Evolutionary conservation across 495 filamentous ascomycete genomes (phyloP), one percentile per base, ranked within the genome.

Genomic region (Penicillium nucicola): DNA sequence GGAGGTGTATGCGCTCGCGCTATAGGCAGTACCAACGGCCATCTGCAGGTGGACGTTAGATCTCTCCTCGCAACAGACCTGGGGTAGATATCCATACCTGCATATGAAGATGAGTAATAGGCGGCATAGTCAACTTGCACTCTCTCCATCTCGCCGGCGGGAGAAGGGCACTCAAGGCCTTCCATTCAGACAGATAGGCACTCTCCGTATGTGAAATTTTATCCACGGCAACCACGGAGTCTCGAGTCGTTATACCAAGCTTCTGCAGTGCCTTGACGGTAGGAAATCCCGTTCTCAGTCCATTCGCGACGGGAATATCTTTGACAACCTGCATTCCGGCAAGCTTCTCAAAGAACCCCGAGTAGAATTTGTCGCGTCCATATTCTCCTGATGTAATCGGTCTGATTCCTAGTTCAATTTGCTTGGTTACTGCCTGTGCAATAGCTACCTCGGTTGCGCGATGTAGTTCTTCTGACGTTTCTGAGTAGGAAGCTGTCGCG

Each of bases 321-420:
- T 53, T 25, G 23, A 41, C 15, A 4, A 57, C 44, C 33, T 58
- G 22, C 32, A 58, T 48, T 11, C 58, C 58, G 0, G 47, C 13
- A 12, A 57, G 51, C 5, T 37, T 35, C 23, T 61, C 54, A 31
- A 65, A 65, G 33, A 61, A 59, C 11, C 55, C 55, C 0, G 52
- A 53, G 32, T 56, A 65, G 42, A 59, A 62, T 14, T 52, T 48
- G 35, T 45, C 36, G 8, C 61, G 58, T n/a, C 50, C 50, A 43
- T 57, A 65, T 45, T 65, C 62, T 9, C 62, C 50, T 8, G 52
- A 52, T 14, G 50, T 59, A 13, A 63, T 53, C 10, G 56, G 54
- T 4, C 52, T 52, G 4, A 65, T 44, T 2, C 48, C 42, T 13
- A 52, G 50, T 6, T 52, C 44, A 4, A 57, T 36, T 48, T 65